A percentile compares a stretch with the other conserved stretches of the same genome.
Conservation (phyloP, 2,329 filamentous ascomycete genomes). For the Sphaerulina vaccinii region DNA sequence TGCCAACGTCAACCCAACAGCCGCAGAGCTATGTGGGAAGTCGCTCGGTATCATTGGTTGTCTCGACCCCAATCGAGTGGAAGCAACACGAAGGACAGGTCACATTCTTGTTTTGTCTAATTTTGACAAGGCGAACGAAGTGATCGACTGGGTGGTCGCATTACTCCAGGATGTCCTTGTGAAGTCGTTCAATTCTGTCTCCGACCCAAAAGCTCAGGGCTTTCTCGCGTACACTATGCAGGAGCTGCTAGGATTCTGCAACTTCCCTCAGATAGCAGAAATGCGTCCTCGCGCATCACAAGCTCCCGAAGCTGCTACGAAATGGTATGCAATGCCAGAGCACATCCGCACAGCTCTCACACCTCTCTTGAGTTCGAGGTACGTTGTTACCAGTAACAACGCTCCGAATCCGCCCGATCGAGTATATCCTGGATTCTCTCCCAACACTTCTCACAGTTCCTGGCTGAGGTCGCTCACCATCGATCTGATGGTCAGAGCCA, state of each 20-base stretch:
- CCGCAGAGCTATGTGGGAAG: constrained; percentile 72
- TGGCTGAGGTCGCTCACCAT: constrained; percentile 82
- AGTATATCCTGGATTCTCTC: constrained; percentile 74
- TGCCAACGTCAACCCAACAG: constrained; percentile 63
- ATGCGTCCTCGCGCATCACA: constrained; percentile 55
- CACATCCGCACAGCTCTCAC: constrained; percentile 76
- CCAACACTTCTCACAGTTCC: constrained; percentile 66
- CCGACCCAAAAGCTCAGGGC: constrained; percentile 81
- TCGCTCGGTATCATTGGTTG: constrained; percentile 88
- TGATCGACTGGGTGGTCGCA: constrained; percentile 80
- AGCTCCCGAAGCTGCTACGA: constrained; percentile 62
- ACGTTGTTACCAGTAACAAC: constrained; percentile 59
- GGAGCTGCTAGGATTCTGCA: constrained; percentile 75
- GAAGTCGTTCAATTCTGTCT: constrained; percentile 85
- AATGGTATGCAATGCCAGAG: constrained; percentile 78
- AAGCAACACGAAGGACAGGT: constrained; percentile 72
- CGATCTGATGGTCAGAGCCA: constrained; percentile 76
- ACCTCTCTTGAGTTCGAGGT: constrained; percentile 83
- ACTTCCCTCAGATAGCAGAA: constrained; percentile 61
- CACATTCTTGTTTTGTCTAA: constrained; percentile 87
- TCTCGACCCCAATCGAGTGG: constrained; percentile 84
- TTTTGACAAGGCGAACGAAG: constrained; percentile 74
- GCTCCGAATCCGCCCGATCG: constrained; percentile 31
- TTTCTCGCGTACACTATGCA: constrained; percentile 96
- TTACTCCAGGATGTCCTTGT: constrained; percentile 85